Evolutionary conservation across 1,284 basidiomycete genomes (phyloP).

Genomic region (Irpex sp.): DNA sequence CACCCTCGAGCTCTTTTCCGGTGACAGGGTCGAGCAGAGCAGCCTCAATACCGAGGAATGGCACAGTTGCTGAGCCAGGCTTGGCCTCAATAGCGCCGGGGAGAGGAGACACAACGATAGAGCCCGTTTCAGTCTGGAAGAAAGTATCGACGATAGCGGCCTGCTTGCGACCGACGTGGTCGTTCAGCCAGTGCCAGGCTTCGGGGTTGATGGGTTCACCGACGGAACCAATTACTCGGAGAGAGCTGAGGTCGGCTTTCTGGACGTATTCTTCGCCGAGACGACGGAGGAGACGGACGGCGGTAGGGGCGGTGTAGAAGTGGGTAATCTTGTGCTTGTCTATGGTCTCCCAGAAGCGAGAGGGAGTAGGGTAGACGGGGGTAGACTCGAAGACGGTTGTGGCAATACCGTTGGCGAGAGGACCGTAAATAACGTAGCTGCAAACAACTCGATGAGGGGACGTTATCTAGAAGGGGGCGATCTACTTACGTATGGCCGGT

Average conservation of each 20-base stretch:
- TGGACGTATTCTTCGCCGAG: slow-evolving; percentile 88
- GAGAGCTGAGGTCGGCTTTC: slow-evolving; percentile 68
- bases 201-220: slow-evolving; percentile 99
- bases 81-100: slow-evolving; percentile 95
- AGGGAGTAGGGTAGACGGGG: slow-evolving; percentile 93
- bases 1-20: slow-evolving; percentile 77
- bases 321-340: slow-evolving; percentile 92
- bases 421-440: slow-evolving; percentile 94
- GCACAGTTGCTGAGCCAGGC: slow-evolving; percentile 95
- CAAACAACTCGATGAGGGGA: slow-evolving; percentile 32
- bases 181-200: slow-evolving; percentile 99
- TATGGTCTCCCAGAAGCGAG: slow-evolving; percentile 96
- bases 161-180: slow-evolving; percentile 84
- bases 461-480: background rate
- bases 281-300: slow-evolving; percentile 88
- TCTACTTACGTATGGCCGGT: slow-evolving; percentile 83
- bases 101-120: slow-evolving; percentile 92
- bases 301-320: slow-evolving; percentile 91
- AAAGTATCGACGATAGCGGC: slow-evolving; percentile 96
- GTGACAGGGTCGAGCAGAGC: slow-evolving; percentile 82
- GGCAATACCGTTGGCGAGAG: slow-evolving; percentile 85
- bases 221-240: slow-evolving; percentile 89
- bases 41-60: slow-evolving; percentile 95
- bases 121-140: slow-evolving; percentile 98
- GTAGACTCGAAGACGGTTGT: slow-evolving; percentile 97